Evolutionary conservation across 129 eudicot species (phyloP).

Genomic region (Calendula officinalis): DNA sequence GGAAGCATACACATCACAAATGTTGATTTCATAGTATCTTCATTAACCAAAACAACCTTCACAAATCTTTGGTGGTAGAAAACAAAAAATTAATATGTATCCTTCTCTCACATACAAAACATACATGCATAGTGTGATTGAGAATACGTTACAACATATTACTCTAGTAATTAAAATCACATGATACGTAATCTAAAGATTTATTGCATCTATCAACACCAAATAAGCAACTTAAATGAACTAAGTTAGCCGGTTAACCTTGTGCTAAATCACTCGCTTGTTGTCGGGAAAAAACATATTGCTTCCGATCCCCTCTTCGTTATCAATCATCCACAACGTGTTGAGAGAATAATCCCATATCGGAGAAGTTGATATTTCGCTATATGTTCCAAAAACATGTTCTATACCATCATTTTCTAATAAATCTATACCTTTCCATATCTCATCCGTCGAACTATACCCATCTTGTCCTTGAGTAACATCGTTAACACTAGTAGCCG

Average conservation of each 20-base stretch:
- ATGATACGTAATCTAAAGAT: neutral
- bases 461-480: conserved; percentile 27
- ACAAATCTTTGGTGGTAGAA: too few species aligned
- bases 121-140: neutral
- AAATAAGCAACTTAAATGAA: conserved; percentile 14
- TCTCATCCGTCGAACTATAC: conserved; percentile 65
- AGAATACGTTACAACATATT: neutral
- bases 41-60: too few species aligned
- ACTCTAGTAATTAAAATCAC: neutral
- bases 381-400: conserved; percentile 30
- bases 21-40: too few species aligned
- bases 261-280: conserved; percentile 31
- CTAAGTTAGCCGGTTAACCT: conserved; percentile 33
- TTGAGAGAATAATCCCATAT: conserved; percentile 63
- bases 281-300: conserved; percentile 41
- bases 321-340: conserved; percentile 48
- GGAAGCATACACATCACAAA: too few species aligned
- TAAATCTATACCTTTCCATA: conserved; percentile 69
- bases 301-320: conserved; percentile 40
- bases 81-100: too few species aligned
- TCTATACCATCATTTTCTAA: conserved; percentile 38
- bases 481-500: conserved; percentile 18
- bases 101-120: neutral
- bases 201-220: conserved; percentile 23
- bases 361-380: conserved; percentile 40